Evolutionary conservation across 1,284 basidiomycete genomes (phyloP), one percentile per base, ranked within the genome.

Genomic region (Athelia psychrophila): DNA sequence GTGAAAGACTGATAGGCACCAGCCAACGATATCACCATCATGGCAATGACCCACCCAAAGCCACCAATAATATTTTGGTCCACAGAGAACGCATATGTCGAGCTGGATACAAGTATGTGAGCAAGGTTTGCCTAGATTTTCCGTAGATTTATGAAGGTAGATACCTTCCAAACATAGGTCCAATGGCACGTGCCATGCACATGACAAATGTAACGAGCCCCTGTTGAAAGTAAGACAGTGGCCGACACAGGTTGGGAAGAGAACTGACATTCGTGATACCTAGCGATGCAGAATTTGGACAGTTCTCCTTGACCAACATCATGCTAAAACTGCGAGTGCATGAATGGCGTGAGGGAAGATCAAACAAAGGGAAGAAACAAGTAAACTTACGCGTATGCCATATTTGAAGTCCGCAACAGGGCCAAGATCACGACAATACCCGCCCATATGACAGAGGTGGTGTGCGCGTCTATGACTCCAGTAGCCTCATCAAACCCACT

Each of bases 201-300:
- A 84, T 81, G 9, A 75, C 67, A 51, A 83, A 77, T 55, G 85
- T 82, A 5, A 83, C 73, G 18, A 86, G 68, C 3, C 84, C 84
- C 85, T 30, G 27, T 30, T 30, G 13, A 30, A 13, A 30, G 5
- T 13, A 30, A 30, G 27, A 30, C 13, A 30, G 5, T 5, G 6
- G 5, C 27, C 13, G 27, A 30, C 9, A 42, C 9, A 8, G 38
- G 20, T 18, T 42, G 38, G 20, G 9, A n/a, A 42, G 20, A 42
- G n/a, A n/a, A 22, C n/a, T n/a, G 20, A n/a, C 38, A 58, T 86
- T 86, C 0, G 79, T 80, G 38, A 77, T 74, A 2, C 83, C 84
- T 16, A 88, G 68, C 8, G 77, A 74, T 13, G 72, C 69, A 1
- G 78, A 69, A 27, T 70, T 75, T 1, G 83, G 84, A 0, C 77